These are phyloP conservation scores for Acacia confusa DNA, from an alignment of 306 rosid genomes.

Conservation along the genomic window DNA sequence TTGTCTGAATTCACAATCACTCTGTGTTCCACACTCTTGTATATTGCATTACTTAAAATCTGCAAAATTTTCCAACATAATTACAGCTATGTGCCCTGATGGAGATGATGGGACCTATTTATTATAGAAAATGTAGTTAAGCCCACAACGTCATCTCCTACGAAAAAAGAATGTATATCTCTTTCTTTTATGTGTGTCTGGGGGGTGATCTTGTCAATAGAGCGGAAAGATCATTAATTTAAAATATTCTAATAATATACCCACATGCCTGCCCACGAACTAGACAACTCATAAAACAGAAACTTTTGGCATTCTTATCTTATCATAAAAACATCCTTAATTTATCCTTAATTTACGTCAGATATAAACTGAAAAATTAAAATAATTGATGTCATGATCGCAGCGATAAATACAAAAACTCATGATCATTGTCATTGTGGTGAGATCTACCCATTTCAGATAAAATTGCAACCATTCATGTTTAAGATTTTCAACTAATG, in stretches of 20 bases:
- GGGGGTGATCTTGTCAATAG: conserved; percentile 21
- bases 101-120: conserved; percentile 6
- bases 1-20: conserved; percentile 75
- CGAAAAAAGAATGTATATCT: conserved; percentile 22
- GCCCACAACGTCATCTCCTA: conserved; percentile 27
- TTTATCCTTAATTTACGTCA: neutral
- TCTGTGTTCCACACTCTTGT: conserved; percentile 93
- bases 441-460: too few species aligned
- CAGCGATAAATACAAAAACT: too few species aligned
- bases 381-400: too few species aligned
- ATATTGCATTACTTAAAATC: conserved; percentile 82
- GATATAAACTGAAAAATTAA: neutral
- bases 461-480: too few species aligned
- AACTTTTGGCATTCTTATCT: neutral
- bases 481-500: too few species aligned
- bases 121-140: neutral
- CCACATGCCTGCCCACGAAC: neutral
- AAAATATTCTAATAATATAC: neutral
- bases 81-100: too few species aligned
- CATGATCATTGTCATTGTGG: too few species aligned
- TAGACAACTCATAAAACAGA: neutral
- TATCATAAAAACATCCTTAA: neutral
- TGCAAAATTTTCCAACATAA: neutral
- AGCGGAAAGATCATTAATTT: conserved; percentile 17
- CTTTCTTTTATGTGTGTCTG: neutral